Base-by-base conservation (phyloP, 768 basidiomycete genomes). In the Kwoniella heveanensis region DNA sequence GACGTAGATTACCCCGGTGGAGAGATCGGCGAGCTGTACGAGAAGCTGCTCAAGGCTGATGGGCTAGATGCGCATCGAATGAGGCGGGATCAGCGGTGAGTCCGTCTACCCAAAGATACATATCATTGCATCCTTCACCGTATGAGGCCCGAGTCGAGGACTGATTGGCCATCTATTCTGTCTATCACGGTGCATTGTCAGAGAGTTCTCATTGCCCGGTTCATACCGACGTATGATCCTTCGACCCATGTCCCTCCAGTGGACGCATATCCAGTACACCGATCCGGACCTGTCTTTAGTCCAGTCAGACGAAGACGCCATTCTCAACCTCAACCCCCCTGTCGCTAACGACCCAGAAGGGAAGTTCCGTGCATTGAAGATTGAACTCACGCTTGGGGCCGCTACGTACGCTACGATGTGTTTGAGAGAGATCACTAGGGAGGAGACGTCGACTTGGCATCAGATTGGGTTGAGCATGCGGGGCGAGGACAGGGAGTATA, bases 341-440 rank as follows among this genome's bases (percentile, higher is more conserved):
- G 77, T 86, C 30, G 83, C 82, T 2, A 85, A 75, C 48, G 71
- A 71, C 26, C 68, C 87, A 57, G 85, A 89, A 51, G 94, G 94
- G 25, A 88, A 86, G 72, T 95, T 95, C 78, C 83, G 87, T 79
- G 94, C 95, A 3, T 81, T 99, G 36, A 93, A 94, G 74, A 86
- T 99, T 65, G 82, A 87, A 39, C 80, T 97, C 57, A 86, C 84
- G n/a, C 85, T 99, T 17, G 92, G 90, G 15, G 91, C 92, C 7
- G 90, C 92, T 0, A 89, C 92, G 4, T 99, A 97, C 80, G 96
- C 96, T 1, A 99, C 96, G 1, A 99, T 99, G 96, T 95, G 94
- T 2, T 79, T 99, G 69, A 57, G 79, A 53, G 79, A 80, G 54
- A 65, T 80, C 2, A 80, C 79, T n/a, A 66, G 74, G 60, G 72